Base-by-base conservation (phyloP, 495 filamentous ascomycete species). In the Xylaria curta region DNA sequence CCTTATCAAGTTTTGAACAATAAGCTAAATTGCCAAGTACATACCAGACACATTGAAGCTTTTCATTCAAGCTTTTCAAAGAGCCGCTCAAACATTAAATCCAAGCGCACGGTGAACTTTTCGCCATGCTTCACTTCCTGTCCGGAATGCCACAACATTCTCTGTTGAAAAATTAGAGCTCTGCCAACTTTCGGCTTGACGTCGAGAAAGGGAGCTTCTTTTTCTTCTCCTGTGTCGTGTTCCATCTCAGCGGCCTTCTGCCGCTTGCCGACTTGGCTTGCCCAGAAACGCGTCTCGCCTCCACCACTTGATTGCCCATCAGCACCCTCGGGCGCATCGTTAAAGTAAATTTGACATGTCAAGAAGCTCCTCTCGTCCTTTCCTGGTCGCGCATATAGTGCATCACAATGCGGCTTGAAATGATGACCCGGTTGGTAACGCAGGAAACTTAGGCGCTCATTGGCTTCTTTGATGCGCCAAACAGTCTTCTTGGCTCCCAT, bases 401-500 rank as follows among this genome's bases (percentile, higher is more conserved):
- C 91, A 80, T 97, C 94, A 75, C 88, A 90, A 78, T 97, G 94
- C 4, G 90, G 84, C 61, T 84, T 87, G 74, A 97, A 97, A 78
- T 91, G 95, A 74, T 94, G 88, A 0, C 93, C 93, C 7, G 85
- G 82, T 1, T 85, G 88, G 78, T 97, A 97, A 74, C 87, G 92
- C 54, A 97, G 81, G 78, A 97, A 95, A 44, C 94, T 82, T 81
- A 97, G 84, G 58, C 94, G 80, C 76, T 97, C 90, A 80, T 97
- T 96, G 51, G 94, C 77, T 44, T 90, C 76, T 0, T 82, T 85
- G 64, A 93, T 76, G 68, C 80, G 82, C 84, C 87, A 92, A 59
- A 73, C 72, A 2, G 73, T 74, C 56, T 76, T 76, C 46, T 10
- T 67, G 13, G 73, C 76, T 19, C 53, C 76, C 38, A 83, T 58